Evolutionary conservation across 768 basidiomycete species (phyloP), one percentile per base, ranked within the genome.

Genomic region (Pisolithus tinctorius): DNA sequence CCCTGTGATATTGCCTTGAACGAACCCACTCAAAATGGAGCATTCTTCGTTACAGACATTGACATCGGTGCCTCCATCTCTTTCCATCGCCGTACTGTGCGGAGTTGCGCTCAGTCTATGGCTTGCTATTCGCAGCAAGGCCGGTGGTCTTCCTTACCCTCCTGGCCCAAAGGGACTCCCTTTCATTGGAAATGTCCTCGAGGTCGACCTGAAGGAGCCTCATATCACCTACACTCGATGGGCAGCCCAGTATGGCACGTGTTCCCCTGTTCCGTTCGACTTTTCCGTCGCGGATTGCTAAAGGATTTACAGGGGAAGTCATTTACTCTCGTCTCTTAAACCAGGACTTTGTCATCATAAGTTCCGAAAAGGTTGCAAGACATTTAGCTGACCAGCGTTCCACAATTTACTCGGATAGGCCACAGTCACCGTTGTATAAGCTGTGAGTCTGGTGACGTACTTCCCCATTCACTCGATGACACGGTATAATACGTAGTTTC

Each of bases 361-460:
- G 48, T 29, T 51, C 57, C 17, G 53, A 53, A 6, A 43, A 59
- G 36, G 23, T 53, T 13, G 53, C 55, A 1, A 50, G 49, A 16
- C 44, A 48, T 17, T 51, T 60, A 17, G 29, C 59, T 30, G 59
- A 59, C 13, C 38, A 36, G 29, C 59, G 59, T 13, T 60, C 58
- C 5, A 39, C 38, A n/a, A 50, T 42, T 26, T 60, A 60, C 34
- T 55, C 55, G 5, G 58, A 59, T 39, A 43, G 59, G 27, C 58
- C 58, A 9, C 43, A 38, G 11, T 48, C 26, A 30, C 45, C 47
- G 26, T 51, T 42, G 11, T 25, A 50, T 42, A 55, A 52, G 25
- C 47, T 58, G 58, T 56, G 39, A 49, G 57, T 17, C 27, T 30
- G 11, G 34, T 45, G n/a, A 13, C 11, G 2, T 39, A 9, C 6